Percentiles rank a stretch among this genome's conserved stretches.
phyloP scores from a whole-genome alignment of 768 basidiomycete species.

The Lentinus tigrinus region DNA sequence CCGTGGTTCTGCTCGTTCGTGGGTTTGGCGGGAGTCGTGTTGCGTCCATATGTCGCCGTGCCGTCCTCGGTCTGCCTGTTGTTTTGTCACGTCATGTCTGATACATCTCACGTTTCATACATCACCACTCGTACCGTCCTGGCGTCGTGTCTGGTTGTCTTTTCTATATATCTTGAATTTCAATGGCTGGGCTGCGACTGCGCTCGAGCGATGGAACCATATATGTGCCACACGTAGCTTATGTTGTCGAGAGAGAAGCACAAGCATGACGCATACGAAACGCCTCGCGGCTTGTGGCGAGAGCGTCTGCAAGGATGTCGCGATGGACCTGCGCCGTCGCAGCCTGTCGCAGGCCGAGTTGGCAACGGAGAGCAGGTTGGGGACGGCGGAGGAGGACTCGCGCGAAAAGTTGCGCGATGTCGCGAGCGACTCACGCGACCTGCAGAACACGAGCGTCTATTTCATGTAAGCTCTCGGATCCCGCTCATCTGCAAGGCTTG shows the following conservation, averaged over 20 bases:
- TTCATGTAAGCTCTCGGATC: not conserved
- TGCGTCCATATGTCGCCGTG: not conserved
- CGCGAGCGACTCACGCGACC: slow-evolving; percentile 30
- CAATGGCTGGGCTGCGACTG: slow-evolving; percentile 23
- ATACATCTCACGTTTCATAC: not conserved
- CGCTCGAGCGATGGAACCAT: slow-evolving; percentile 1
- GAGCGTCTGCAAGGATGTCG: not conserved
- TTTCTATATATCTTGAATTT: slow-evolving; percentile 47
- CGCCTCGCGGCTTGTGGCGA: too few species aligned
- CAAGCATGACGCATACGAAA: too few species aligned
- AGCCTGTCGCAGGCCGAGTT: too few species aligned
- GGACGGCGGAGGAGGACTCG: not conserved
- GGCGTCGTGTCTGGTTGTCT: slow-evolving; percentile 18
- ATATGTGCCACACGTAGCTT: not conserved
- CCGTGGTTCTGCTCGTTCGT: not conserved
- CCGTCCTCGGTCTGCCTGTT: not conserved
- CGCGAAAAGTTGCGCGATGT: slow-evolving; percentile 31
- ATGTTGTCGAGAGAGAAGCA: not conserved
- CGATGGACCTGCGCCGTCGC: too few species aligned
- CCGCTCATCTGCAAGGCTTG: not conserved
- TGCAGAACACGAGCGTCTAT: slow-evolving; percentile 9
- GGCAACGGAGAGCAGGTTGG: too few species aligned
- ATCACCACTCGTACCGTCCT: slow-evolving; percentile 5
- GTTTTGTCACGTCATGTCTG: not conserved
- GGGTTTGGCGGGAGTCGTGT: not conserved